A percentile compares a stretch with the other conserved stretches of the same genome.
Conservation (phyloP, 208 protist species). For the Leishmania aethiopica region DNA sequence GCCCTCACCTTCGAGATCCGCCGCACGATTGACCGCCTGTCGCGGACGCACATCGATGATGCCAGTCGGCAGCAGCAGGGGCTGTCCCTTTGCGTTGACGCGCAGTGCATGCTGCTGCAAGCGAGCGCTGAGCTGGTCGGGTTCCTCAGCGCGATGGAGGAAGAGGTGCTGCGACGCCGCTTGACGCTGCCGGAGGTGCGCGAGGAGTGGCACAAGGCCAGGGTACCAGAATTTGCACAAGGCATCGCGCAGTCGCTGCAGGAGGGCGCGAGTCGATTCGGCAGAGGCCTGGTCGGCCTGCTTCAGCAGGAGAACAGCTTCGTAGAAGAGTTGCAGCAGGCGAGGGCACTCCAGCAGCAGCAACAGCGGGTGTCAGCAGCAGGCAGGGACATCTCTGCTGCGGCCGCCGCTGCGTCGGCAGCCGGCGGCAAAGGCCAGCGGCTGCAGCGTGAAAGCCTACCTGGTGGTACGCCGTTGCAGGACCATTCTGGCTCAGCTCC, state of each 20-base stretch:
- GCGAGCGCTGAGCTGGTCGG: constrained; percentile 39
- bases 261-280: constrained; percentile 32
- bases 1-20: constrained; percentile 39
- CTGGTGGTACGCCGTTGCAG: neutral
- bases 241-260: constrained; percentile 32
- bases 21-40: constrained; percentile 33
- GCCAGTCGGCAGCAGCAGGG: constrained; percentile 34
- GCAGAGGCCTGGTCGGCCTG: constrained; percentile 41
- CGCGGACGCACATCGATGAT: constrained; percentile 53
- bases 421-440: neutral
- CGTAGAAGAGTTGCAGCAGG: constrained; percentile 17
- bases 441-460: neutral
- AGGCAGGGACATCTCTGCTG: neutral
- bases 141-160: constrained; percentile 62
- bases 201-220: constrained; percentile 62
- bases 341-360: neutral
- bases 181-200: constrained; percentile 54
- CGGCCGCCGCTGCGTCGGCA: neutral
- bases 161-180: constrained; percentile 34
- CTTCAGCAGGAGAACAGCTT: constrained; percentile 50
- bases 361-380: neutral
- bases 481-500: neutral
- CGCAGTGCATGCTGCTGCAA: constrained; percentile 39
- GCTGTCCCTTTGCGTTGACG: constrained; percentile 37
- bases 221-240: constrained; percentile 45